Percentiles rank a stretch among this genome's conserved stretches.
Conservation (phyloP, 2,329 filamentous ascomycete species). For the Onygenales sp. region DNA sequence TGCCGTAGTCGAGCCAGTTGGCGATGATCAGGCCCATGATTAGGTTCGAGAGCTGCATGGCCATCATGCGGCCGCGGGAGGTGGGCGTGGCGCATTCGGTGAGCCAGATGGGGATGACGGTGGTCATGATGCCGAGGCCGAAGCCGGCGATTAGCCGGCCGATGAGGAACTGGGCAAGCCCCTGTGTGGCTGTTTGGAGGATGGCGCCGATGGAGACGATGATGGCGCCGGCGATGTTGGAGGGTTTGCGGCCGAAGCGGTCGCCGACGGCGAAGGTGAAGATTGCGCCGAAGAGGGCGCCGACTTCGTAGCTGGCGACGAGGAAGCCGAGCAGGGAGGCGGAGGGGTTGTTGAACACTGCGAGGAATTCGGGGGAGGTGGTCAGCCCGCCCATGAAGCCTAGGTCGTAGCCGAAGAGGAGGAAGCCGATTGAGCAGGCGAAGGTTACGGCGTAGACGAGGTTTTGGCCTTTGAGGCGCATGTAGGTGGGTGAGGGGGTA, state of each 20-base stretch:
- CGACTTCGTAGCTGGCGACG: conserved; percentile 18
- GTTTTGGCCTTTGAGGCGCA: background rate
- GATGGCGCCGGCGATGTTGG: conserved; percentile 30
- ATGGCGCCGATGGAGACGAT: conserved; percentile 17
- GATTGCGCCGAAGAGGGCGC: conserved; percentile 19
- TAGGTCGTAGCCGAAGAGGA: conserved; percentile 35
- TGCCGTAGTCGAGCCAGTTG: conserved; percentile 23
- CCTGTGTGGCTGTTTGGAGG: conserved; percentile 14
- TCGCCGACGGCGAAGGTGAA: conserved; percentile 29
- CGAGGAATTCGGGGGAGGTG: background rate
- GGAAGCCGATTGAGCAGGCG: conserved; percentile 15
- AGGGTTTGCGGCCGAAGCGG: conserved; percentile 32
- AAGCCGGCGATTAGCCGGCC: conserved; percentile 18
- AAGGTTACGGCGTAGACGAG: background rate
- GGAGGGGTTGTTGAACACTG: background rate
- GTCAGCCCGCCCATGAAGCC: conserved; percentile 26
- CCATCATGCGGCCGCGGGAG: conserved; percentile 37
- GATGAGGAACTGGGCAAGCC: conserved; percentile 14
- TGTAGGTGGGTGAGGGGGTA: background rate
- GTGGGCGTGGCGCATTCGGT: conserved; percentile 18
- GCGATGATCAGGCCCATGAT: conserved; percentile 17
- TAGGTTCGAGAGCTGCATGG: conserved; percentile 22
- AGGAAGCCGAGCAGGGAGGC: conserved; percentile 16
- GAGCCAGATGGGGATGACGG: conserved; percentile 17
- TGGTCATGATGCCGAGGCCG: conserved; percentile 17